Evolutionary conservation across 2,329 filamentous ascomycete species (phyloP), one percentile per base, ranked within the genome.

Genomic region (Ustulina deusta): DNA sequence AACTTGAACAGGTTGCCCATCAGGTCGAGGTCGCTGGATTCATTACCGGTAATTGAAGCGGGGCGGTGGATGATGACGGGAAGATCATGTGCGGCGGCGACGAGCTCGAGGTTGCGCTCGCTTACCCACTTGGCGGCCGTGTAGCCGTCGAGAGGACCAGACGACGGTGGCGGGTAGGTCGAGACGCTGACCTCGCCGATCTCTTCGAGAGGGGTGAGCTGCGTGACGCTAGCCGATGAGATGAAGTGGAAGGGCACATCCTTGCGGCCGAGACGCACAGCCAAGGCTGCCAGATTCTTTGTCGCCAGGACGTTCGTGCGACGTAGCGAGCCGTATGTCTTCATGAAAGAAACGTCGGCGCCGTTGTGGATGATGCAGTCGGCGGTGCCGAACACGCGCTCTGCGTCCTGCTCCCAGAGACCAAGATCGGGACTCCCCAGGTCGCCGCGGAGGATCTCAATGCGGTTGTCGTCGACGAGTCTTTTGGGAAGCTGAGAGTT

Each of bases 361-460:
- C 80, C 82, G 63, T 74, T 76, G 71, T 83, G 87, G 22, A 89
- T 82, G 49, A 90, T 82, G 1, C 83, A 69, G 68, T 82, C 78
- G 0, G 73, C 77, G 3, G 65, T 36, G 1, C 25, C 34, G 7
- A 73, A 70, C 2, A 85, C 68, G 0, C 22, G 25, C 1, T 36
- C 6, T 34, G 75, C 69, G 15, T 74, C 72, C 1, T 69, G 57
- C 7, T 76, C 54, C 6, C 61, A 68, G 5, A 85, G 75, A 0
- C 82, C 81, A 4, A 84, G 76, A 6, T 40, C 54, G 0, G 76
- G 74, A 0, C 27, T 27, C 0, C 65, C 65, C 1, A 83, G 75
- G 62, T 80, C 75, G 13, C 82, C 83, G 0, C 57, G 13, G 63
- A 82, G 69, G 13, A 46, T 15, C 17, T 73, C 22, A 29, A 82